Conservation (phyloP, 495 filamentous ascomycete genomes). For the Annulohypoxylon stygium region DNA sequence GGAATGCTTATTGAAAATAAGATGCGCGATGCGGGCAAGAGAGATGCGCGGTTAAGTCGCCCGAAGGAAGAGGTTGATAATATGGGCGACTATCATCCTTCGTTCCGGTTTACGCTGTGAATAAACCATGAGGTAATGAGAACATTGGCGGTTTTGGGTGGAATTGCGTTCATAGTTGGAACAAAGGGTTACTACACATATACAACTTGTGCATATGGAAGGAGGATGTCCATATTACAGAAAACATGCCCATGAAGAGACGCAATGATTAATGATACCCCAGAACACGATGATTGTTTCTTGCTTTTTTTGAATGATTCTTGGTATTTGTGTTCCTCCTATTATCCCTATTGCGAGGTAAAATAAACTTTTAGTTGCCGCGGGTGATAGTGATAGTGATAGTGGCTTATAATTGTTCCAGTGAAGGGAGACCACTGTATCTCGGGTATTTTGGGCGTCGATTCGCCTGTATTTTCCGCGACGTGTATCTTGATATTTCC, state of each 20-base stretch:
- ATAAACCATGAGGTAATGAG: slow-evolving; percentile 2
- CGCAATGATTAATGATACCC: slow-evolving; percentile 13
- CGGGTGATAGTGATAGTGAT: neutral
- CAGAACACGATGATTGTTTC: too few species aligned
- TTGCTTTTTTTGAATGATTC: too few species aligned
- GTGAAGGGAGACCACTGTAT: too few species aligned
- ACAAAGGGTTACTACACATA: neutral
- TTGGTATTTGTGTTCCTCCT: neutral
- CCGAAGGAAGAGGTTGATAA: slow-evolving; percentile 65
- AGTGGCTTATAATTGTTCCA: neutral
- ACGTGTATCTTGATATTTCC: neutral
- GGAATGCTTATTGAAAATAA: slow-evolving; percentile 66
- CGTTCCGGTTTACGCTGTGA: slow-evolving; percentile 64
- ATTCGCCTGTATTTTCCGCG: neutral
- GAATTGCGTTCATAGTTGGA: neutral
- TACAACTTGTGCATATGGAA: neutral
- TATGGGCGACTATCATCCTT: slow-evolving; percentile 71
- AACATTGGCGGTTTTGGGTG: neutral
- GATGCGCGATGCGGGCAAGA: slow-evolving; percentile 65
- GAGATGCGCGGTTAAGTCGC: slow-evolving; percentile 62
- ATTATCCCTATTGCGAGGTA: neutral
- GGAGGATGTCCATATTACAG: slow-evolving; percentile 10
- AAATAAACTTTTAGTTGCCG: neutral
- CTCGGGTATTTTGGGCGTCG: too few species aligned
- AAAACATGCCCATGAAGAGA: slow-evolving; percentile 11